Percentiles rank a stretch among this genome's conserved stretches.
These are phyloP conservation scores for Leccinum subfulvum DNA, from an alignment of 1,284 basidiomycete genomes.

Conservation along the genomic window DNA sequence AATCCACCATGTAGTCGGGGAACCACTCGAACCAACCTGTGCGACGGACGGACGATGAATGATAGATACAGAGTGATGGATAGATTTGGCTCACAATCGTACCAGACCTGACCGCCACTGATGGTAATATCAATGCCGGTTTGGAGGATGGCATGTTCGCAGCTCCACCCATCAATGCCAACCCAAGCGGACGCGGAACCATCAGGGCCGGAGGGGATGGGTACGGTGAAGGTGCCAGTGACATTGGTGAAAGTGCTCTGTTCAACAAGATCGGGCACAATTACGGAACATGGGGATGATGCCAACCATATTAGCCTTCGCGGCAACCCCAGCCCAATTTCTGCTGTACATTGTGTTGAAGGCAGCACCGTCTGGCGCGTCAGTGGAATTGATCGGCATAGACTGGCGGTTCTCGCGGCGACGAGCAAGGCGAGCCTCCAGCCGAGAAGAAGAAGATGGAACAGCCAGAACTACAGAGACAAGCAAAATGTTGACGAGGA, in stretches of 20 bases:
- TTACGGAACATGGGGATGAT: not conserved
- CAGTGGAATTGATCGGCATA: not conserved
- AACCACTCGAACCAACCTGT: not conserved
- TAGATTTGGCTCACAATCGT: not conserved
- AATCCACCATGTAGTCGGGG: not conserved
- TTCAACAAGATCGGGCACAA: not conserved
- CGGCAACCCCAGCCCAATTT: not conserved
- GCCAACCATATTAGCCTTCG: not conserved
- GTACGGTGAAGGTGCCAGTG: not conserved
- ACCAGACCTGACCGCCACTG: not conserved
- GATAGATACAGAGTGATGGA: not conserved
- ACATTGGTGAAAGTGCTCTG: not conserved
- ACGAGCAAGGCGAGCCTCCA: not conserved
- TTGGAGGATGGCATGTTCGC: not conserved
- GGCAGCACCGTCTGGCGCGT: not conserved
- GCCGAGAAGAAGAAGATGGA: not conserved
- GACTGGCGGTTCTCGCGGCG: not conserved
- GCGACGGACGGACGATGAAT: not conserved
- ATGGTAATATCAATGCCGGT: not conserved
- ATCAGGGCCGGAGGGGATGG: not conserved
- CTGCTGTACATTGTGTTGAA: not conserved
- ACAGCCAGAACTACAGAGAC: not conserved
- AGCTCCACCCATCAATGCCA: not conserved
- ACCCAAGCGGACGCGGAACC: not conserved
- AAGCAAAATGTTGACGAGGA: not conserved